phyloP scores from a whole-genome alignment of 352 stramenopile species.

The Phytopythium montanum region DNA sequence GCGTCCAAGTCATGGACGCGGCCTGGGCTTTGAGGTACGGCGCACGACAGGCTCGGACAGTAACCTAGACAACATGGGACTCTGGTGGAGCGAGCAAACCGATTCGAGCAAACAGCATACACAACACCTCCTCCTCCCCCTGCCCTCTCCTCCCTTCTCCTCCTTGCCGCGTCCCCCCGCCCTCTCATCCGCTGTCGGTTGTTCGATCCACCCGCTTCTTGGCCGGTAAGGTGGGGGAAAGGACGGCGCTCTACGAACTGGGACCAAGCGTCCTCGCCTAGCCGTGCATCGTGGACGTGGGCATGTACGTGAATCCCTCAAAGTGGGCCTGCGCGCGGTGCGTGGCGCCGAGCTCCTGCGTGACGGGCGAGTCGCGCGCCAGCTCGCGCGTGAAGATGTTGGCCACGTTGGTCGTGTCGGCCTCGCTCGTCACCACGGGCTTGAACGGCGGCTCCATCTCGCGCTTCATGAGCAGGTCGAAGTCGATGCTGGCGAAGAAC shows the following conservation, averaged over 20 bases:
- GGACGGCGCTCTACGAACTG: conserved; percentile 5
- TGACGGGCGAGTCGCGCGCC: conserved; percentile 86
- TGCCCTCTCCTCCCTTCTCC: background rate
- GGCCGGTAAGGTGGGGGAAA: background rate
- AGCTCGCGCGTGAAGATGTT: conserved; percentile 86
- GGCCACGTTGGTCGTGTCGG: conserved; percentile 83
- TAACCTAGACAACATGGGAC: background rate
- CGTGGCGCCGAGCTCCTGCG: conserved; percentile 76
- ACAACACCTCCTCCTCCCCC: conserved; percentile 6
- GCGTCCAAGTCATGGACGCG: too few species aligned
- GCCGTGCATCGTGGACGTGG: conserved; percentile 50
- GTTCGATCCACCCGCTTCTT: conserved; percentile 9
- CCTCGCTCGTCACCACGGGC: conserved; percentile 78
- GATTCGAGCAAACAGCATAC: conserved; percentile 3
- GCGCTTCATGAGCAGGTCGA: conserved; percentile 71
- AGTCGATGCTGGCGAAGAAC: conserved; percentile 88
- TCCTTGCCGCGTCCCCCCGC: background rate
- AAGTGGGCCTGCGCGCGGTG: conserved; percentile 88
- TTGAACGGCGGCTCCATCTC: conserved; percentile 88
- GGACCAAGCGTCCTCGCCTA: too few species aligned
- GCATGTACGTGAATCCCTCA: conserved; percentile 93
- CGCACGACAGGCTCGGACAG: background rate
- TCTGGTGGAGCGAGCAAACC: background rate
- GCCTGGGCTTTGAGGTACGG: too few species aligned
- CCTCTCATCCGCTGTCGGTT: background rate